phyloP scores from a whole-genome alignment of 2,329 filamentous ascomycete genomes.

The Cladorrhinum sp. region DNA sequence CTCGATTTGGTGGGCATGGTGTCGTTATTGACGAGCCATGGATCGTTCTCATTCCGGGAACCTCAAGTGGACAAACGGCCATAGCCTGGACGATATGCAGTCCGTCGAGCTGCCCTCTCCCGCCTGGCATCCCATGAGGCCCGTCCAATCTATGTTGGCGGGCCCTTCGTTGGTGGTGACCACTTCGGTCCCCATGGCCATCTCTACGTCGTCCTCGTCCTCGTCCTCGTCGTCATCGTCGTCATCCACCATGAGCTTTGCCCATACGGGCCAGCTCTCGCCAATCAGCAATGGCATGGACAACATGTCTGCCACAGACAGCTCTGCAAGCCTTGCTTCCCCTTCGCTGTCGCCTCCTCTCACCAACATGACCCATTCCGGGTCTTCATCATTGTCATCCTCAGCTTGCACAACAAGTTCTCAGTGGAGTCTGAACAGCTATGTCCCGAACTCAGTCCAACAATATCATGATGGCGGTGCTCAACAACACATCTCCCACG shows the following conservation, averaged over 20 bases:
- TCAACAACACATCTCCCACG: not conserved
- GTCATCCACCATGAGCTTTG: slow-evolving; percentile 28
- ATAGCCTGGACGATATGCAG: slow-evolving; percentile 43
- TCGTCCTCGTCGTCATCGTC: slow-evolving; percentile 33
- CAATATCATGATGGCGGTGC: slow-evolving; percentile 6
- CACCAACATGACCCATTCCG: slow-evolving; percentile 44
- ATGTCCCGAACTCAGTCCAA: slow-evolving; percentile 30
- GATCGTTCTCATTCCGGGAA: slow-evolving; percentile 43
- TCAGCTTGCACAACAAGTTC: slow-evolving; percentile 32
- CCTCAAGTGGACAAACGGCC: slow-evolving; percentile 45
- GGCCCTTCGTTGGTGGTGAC: slow-evolving; percentile 23
- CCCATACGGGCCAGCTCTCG: slow-evolving; percentile 49
- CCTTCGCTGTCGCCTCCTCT: slow-evolving; percentile 39
- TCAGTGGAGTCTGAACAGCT: slow-evolving; percentile 41
- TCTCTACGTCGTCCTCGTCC: slow-evolving; percentile 19
- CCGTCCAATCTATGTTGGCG: not conserved
- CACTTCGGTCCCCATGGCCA: slow-evolving; percentile 22
- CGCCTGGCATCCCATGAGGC: slow-evolving; percentile 28
- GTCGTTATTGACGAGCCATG: slow-evolving; percentile 47
- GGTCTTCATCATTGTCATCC: slow-evolving; percentile 46
- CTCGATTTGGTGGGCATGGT: slow-evolving; percentile 37
- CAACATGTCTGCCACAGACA: slow-evolving; percentile 26
- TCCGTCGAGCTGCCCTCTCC: slow-evolving; percentile 35
- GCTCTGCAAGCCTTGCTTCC: slow-evolving; percentile 28
- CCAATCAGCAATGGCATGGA: slow-evolving; percentile 53